Evolutionary conservation across 768 basidiomycete genomes (phyloP).

Genomic region (Lepiota brunneoincarnata): DNA sequence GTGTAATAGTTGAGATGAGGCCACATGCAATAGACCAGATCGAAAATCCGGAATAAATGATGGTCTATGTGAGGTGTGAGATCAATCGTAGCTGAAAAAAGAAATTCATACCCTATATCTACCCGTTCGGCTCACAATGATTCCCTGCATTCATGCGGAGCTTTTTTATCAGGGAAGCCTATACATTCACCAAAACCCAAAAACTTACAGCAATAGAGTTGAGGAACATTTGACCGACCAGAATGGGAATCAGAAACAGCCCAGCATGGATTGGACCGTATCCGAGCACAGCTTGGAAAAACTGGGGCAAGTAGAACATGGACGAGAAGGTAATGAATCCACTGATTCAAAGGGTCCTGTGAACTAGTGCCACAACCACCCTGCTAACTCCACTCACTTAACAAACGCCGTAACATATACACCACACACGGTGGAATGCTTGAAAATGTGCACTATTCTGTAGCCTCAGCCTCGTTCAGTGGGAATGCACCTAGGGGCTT

Average conservation of each 20-base stretch:
- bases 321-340: conserved; percentile 63
- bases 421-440: conserved; percentile 59
- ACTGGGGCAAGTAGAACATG: conserved; percentile 72
- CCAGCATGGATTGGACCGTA: conserved; percentile 57
- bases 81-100: not conserved
- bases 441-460: conserved; percentile 66
- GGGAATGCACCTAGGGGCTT: conserved; percentile 18
- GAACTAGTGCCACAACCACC: not conserved
- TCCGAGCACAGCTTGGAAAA: conserved; percentile 71
- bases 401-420: conserved; percentile 71
- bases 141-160: conserved; percentile 37
- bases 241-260: conserved; percentile 65
- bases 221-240: conserved; percentile 62
- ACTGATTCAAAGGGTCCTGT: conserved; percentile 26
- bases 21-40: conserved; percentile 73
- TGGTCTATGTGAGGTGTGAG: conserved; percentile 34
- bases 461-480: not conserved
- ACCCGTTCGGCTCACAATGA: conserved; percentile 64
- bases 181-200: not conserved
- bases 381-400: conserved; percentile 40
- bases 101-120: conserved; percentile 46
- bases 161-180: not conserved
- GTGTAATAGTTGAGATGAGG: conserved; percentile 60
- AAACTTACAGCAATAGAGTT: conserved; percentile 52
- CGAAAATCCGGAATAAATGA: conserved; percentile 61